phyloP scores from a whole-genome alignment of 805 yeast species.

The Sugiyamaella qingdaonensis region DNA sequence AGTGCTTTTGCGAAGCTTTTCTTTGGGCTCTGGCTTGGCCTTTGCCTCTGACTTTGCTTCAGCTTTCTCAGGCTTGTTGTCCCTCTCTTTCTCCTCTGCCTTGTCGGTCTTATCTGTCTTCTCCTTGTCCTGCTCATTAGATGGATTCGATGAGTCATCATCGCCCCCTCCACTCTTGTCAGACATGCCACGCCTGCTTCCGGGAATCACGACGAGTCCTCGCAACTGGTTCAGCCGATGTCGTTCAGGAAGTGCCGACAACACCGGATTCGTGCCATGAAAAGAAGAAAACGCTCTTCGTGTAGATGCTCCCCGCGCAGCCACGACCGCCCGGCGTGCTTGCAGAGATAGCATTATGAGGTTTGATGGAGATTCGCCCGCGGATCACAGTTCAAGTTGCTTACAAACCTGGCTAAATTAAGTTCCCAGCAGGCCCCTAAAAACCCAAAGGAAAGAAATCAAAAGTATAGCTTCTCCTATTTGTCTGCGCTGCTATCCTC shows the following conservation, averaged over 20 bases:
- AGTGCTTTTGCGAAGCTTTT: not conserved
- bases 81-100: not conserved
- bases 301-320: not conserved
- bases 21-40: not conserved
- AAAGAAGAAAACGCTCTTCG: not conserved
- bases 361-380: not conserved
- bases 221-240: not conserved
- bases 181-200: not conserved
- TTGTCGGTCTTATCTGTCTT: not conserved
- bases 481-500: too few relatives aligned
- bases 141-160: not conserved
- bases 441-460: too few relatives aligned
- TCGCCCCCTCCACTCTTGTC: not conserved
- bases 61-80: not conserved
- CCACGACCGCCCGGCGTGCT: not conserved
- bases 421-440: too few relatives aligned
- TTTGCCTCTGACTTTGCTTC: not conserved
- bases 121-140: not conserved
- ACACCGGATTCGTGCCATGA: not conserved
- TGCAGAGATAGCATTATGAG: not conserved
- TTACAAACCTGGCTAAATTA: not conserved
- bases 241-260: too few relatives aligned
- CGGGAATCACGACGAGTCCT: not conserved
- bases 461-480: too few relatives aligned
- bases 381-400: not conserved